These are phyloP conservation scores for Papilionanthe hybrid DNA, from an alignment of 116 monocot genomes.

Conservation along the genomic window DNA sequence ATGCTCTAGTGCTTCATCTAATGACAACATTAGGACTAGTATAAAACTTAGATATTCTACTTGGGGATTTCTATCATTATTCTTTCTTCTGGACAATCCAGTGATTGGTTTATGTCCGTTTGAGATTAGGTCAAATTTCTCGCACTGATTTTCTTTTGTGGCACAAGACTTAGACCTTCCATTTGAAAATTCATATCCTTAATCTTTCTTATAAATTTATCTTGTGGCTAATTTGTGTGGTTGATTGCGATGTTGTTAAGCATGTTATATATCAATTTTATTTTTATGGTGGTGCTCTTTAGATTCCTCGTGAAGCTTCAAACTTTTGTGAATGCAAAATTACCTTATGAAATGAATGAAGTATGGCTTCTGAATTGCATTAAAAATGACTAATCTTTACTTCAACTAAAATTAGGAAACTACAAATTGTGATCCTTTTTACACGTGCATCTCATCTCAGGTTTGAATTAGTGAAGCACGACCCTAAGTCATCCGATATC, in stretches of 20 bases:
- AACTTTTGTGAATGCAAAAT: background rate
- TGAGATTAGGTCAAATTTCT: too few relatives aligned
- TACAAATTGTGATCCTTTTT: background rate
- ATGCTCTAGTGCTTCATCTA: too few relatives aligned
- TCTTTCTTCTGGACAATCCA: too few relatives aligned
- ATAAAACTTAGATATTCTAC: too few relatives aligned
- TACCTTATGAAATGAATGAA: background rate
- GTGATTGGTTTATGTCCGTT: too few relatives aligned
- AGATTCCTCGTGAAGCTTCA: background rate
- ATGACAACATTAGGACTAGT: too few relatives aligned
- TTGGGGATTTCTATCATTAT: too few relatives aligned
- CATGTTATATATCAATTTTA: background rate
- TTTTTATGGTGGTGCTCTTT: background rate
- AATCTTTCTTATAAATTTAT: background rate
- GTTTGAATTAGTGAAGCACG: background rate
- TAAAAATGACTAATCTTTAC: background rate
- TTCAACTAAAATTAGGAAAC: background rate
- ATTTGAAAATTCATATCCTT: background rate
- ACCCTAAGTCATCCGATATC: background rate
- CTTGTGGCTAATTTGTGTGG: too few relatives aligned
- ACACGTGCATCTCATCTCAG: background rate
- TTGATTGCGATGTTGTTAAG: background rate
- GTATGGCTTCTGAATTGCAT: background rate
- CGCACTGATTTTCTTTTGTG: background rate
- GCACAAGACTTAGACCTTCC: background rate